A percentile compares a stretch with the other conserved stretches of the same genome.
phyloP scores from a whole-genome alignment of 768 basidiomycete species.

The Lactarius sp. region DNA sequence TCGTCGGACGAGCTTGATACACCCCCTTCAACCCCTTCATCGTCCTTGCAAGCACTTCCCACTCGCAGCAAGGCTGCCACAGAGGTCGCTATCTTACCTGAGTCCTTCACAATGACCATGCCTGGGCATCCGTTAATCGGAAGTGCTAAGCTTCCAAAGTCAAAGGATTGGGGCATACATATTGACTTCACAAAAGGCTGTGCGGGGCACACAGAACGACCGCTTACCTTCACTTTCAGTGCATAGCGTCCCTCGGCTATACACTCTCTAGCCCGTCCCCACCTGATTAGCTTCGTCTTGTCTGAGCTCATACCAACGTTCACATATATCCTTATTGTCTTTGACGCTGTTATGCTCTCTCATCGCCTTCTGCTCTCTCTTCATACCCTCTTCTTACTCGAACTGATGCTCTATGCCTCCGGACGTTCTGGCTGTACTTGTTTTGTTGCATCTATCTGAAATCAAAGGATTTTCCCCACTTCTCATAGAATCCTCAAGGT shows the following conservation, averaged over 20 bases:
- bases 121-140: background rate
- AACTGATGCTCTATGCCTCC: background rate
- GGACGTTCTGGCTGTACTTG: background rate
- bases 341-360: background rate
- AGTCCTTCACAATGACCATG: background rate
- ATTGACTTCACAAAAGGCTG: background rate
- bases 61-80: background rate
- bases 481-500: background rate
- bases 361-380: background rate
- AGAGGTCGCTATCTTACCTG: background rate
- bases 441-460: background rate
- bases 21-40: constrained; percentile 17
- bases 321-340: background rate
- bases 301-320: background rate
- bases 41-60: background rate
- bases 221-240: constrained; percentile 4
- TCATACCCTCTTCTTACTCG: background rate
- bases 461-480: background rate
- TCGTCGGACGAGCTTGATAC: constrained; percentile 26
- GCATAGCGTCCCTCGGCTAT: background rate
- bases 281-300: background rate
- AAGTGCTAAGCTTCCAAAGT: background rate
- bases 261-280: too few species aligned
- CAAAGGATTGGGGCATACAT: background rate
- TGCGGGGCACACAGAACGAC: background rate